Conservation (phyloP, 345 rosid species). For the Euphorbia pulcherrima region DNA sequence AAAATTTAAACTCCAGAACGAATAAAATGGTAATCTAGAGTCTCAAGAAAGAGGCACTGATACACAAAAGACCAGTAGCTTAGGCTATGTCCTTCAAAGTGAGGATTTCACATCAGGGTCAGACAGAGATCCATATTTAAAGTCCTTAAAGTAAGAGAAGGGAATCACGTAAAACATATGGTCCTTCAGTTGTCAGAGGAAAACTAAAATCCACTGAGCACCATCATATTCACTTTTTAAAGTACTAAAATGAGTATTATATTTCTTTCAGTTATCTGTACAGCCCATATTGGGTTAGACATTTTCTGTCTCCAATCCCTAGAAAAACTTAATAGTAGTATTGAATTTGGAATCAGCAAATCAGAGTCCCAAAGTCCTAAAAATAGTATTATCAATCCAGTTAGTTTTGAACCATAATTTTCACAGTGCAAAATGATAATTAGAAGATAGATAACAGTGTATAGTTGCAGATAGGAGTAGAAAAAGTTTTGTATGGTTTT, state of each 20-base stretch:
- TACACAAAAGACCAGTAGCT: background rate
- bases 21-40: background rate
- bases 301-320: background rate
- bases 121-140: background rate
- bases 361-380: background rate
- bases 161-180: background rate
- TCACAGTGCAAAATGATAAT: background rate
- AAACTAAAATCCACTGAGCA: no score
- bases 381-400: background rate
- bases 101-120: background rate
- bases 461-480: background rate
- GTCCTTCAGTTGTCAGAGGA: background rate
- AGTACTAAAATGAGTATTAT: background rate
- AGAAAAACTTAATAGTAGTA: background rate
- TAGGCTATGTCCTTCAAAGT: background rate
- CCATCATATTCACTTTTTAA: background rate
- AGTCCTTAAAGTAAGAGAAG: background rate
- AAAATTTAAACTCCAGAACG: background rate
- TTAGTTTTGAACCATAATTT: background rate
- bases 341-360: background rate
- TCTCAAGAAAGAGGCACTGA: background rate
- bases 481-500: background rate
- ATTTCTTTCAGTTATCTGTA: background rate
- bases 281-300: background rate
- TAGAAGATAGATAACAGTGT: background rate